Evolutionary conservation across 2,329 filamentous ascomycete genomes (phyloP).

Genomic region (Claviceps quebecensis): DNA sequence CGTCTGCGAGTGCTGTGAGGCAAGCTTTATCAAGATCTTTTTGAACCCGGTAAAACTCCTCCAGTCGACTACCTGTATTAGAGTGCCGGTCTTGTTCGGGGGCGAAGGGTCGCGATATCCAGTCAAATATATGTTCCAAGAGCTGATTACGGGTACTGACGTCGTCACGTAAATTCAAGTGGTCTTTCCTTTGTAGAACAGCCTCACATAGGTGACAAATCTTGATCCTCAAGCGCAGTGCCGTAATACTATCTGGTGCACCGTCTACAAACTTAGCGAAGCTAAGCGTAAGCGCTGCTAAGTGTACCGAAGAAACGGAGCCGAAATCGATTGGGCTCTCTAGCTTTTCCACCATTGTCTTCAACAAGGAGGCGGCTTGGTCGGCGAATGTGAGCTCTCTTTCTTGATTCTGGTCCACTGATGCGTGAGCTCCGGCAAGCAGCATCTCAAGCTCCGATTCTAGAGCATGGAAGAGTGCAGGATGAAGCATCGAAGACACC

Average conservation of each 20-base stretch:
- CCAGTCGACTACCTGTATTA: slow-evolving; percentile 27
- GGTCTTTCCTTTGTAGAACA: slow-evolving; percentile 51
- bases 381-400: slow-evolving; percentile 53
- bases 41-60: slow-evolving; percentile 45
- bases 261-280: slow-evolving; percentile 54
- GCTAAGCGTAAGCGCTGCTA: slow-evolving; percentile 48
- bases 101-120: slow-evolving; percentile 49
- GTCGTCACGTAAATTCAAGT: slow-evolving; percentile 54
- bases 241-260: slow-evolving; percentile 38
- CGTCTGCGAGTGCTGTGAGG: slow-evolving; percentile 47
- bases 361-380: slow-evolving; percentile 50
- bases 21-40: slow-evolving; percentile 53
- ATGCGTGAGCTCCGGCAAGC: slow-evolving; percentile 41
- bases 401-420: slow-evolving; percentile 38
- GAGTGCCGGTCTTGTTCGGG: slow-evolving; percentile 23
- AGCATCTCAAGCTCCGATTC: slow-evolving; percentile 50
- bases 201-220: slow-evolving; percentile 54
- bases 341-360: slow-evolving; percentile 48
- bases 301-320: slow-evolving; percentile 47
- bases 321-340: slow-evolving; percentile 49
- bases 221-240: slow-evolving; percentile 51
- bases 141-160: slow-evolving; percentile 55
- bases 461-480: slow-evolving; percentile 49
- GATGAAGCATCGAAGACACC: slow-evolving; percentile 45
- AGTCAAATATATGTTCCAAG: slow-evolving; percentile 52